A percentile compares a stretch with the other conserved stretches of the same genome.
Conservation (phyloP, 2,329 filamentous ascomycete species). For the Sporothrix euskadiensis region DNA sequence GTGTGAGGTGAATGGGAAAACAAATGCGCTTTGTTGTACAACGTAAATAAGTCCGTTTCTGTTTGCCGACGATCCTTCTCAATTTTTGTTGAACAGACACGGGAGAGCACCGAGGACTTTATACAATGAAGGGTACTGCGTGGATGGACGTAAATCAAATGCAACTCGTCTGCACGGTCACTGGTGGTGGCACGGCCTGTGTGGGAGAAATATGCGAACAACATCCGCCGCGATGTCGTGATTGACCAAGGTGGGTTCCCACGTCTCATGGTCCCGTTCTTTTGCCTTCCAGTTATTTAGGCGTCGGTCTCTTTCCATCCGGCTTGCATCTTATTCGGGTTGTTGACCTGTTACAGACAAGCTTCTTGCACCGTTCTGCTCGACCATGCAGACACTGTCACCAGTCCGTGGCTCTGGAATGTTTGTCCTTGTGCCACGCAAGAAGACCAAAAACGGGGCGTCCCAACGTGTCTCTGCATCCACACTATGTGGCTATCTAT, state of each 20-base stretch:
- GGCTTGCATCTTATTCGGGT: neutral
- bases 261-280: neutral
- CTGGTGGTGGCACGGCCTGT: neutral
- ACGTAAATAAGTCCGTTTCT: neutral
- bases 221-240: constrained; percentile 11
- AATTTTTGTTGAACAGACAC: neutral
- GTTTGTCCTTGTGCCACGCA: neutral
- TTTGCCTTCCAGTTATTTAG: neutral
- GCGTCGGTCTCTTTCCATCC: neutral
- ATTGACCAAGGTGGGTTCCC: neutral
- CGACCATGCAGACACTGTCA: neutral
- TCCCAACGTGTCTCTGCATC: neutral
- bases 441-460: neutral
- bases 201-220: neutral
- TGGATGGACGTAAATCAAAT: neutral
- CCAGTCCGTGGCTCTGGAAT: constrained; percentile 1
- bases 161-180: neutral
- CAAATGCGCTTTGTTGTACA: neutral
- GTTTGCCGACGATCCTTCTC: neutral
- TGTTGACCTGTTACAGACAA: neutral
- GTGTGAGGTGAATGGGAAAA: neutral
- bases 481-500: neutral
- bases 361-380: no score
- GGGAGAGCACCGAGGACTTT: neutral
- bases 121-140: neutral